Percentiles rank a stretch among this genome's conserved stretches.
These are phyloP conservation scores for Fusarium guadeloupense DNA, from an alignment of 2,329 filamentous ascomycete species.

Conservation along the genomic window DNA sequence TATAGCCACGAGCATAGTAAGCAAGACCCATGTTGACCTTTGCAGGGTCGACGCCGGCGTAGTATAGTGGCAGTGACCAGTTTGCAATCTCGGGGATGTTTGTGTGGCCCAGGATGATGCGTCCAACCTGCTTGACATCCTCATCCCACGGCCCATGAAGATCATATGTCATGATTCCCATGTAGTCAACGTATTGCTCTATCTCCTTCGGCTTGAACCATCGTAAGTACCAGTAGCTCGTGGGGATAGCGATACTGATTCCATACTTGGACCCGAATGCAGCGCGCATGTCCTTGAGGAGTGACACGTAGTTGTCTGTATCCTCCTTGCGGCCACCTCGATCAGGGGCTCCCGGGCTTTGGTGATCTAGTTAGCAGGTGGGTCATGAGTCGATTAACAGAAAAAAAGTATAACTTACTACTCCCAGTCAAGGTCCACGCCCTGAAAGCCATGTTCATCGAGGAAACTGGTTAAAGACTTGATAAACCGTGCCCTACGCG, in stretches of 20 bases:
- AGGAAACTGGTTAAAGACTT: constrained; percentile 39
- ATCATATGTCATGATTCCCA: constrained; percentile 53
- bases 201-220: constrained; percentile 50
- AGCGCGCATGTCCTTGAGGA: constrained; percentile 48
- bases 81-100: constrained; percentile 54
- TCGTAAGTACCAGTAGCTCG: constrained; percentile 51
- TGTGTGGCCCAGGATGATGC: constrained; percentile 51
- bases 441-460: constrained; percentile 38
- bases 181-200: constrained; percentile 49
- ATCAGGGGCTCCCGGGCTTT: constrained; percentile 50
- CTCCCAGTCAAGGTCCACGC: constrained; percentile 59
- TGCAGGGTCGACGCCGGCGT: constrained; percentile 48
- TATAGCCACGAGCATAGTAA: constrained; percentile 58
- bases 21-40: constrained; percentile 59
- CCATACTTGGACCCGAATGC: constrained; percentile 48
- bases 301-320: constrained; percentile 47
- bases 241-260: constrained; percentile 51
- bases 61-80: constrained; percentile 52
- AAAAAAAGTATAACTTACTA: too few species aligned
- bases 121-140: constrained; percentile 43
- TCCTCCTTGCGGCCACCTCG: constrained; percentile 51
- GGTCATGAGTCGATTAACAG: too few species aligned
- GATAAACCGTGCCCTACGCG: constrained; percentile 50
- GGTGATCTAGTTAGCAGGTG: too few species aligned
- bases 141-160: constrained; percentile 56